These are phyloP conservation scores for Aspergillus terreus DNA, from an alignment of 2,329 filamentous ascomycete genomes.

Conservation along the genomic window DNA sequence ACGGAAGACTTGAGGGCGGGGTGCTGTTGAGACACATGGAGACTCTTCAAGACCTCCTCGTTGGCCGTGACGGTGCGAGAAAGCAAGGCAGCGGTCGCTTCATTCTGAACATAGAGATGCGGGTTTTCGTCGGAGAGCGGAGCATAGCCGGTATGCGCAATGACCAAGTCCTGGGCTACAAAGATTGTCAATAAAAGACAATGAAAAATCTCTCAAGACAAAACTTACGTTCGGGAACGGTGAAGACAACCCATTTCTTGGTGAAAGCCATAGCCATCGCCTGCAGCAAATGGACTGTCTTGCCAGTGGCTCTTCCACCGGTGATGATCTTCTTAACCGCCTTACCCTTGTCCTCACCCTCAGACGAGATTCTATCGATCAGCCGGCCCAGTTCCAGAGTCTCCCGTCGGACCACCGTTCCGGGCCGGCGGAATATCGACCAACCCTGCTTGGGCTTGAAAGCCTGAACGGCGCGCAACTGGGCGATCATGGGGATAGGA, in stretches of 20 bases:
- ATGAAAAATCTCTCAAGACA: not conserved
- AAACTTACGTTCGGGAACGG: constrained; percentile 76
- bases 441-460: constrained; percentile 91
- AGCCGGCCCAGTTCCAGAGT: constrained; percentile 66
- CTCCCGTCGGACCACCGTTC: constrained; percentile 73
- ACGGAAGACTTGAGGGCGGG: constrained; percentile 59
- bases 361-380: constrained; percentile 55
- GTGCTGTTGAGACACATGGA: constrained; percentile 52
- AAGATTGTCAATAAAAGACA: constrained; percentile 11
- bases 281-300: constrained; percentile 82
- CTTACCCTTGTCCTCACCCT: constrained; percentile 33
- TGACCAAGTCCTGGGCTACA: constrained; percentile 74
- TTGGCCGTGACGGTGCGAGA: constrained; percentile 71
- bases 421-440: constrained; percentile 78
- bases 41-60: constrained; percentile 54
- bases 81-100: constrained; percentile 72
- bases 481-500: constrained; percentile 68
- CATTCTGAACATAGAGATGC: constrained; percentile 69
- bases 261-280: constrained; percentile 76
- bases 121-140: constrained; percentile 57
- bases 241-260: constrained; percentile 84
- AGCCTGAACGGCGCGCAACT: constrained; percentile 76
- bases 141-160: constrained; percentile 75
- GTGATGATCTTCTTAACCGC: constrained; percentile 61
- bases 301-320: constrained; percentile 73